A percentile compares a stretch with the other conserved stretches of the same genome.
Conservation (phyloP, 352 stramenopile species). For the Phytophthora pseudosyringae region DNA sequence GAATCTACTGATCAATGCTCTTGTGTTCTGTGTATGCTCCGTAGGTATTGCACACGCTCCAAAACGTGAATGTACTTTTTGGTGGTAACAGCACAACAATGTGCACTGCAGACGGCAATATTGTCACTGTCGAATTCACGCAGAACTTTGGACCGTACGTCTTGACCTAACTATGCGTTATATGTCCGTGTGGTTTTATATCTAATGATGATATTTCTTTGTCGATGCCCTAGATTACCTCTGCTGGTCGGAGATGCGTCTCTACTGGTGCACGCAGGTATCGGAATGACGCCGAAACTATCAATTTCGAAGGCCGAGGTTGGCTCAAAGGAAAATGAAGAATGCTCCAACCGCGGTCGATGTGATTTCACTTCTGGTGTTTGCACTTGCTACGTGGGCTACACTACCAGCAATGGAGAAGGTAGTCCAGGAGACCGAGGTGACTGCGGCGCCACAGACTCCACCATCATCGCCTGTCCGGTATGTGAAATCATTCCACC, state of each 20-base stretch:
- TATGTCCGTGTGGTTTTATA: no score
- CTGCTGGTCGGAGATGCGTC: slow-evolving; percentile 77
- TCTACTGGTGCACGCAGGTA: slow-evolving; percentile 56
- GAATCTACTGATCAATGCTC: background rate
- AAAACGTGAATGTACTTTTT: slow-evolving; percentile 61
- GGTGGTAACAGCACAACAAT: slow-evolving; percentile 59
- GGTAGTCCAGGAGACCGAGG: slow-evolving; percentile 60
- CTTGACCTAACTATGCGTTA: no score
- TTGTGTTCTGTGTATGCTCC: background rate
- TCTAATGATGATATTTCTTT: background rate
- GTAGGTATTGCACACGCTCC: slow-evolving; percentile 68
- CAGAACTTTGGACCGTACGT: slow-evolving; percentile 77
- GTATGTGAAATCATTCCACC: slow-evolving; percentile 25
- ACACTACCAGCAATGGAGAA: slow-evolving; percentile 72
- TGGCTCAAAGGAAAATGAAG: slow-evolving; percentile 92
- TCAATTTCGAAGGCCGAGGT: slow-evolving; percentile 65
- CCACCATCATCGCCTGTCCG: slow-evolving; percentile 58
- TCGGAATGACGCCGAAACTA: slow-evolving; percentile 56
- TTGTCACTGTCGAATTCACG: slow-evolving; percentile 79
- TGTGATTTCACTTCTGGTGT: slow-evolving; percentile 81
- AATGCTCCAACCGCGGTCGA: slow-evolving; percentile 72
- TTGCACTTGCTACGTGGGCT: slow-evolving; percentile 88
- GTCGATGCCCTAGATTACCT: slow-evolving; percentile 41
- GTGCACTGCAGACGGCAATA: slow-evolving; percentile 72
- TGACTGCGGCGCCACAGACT: slow-evolving; percentile 69